Evolutionary conservation across 176 grass and related monocot genomes (phyloP).

Genomic region (Metroxylon sagu): DNA sequence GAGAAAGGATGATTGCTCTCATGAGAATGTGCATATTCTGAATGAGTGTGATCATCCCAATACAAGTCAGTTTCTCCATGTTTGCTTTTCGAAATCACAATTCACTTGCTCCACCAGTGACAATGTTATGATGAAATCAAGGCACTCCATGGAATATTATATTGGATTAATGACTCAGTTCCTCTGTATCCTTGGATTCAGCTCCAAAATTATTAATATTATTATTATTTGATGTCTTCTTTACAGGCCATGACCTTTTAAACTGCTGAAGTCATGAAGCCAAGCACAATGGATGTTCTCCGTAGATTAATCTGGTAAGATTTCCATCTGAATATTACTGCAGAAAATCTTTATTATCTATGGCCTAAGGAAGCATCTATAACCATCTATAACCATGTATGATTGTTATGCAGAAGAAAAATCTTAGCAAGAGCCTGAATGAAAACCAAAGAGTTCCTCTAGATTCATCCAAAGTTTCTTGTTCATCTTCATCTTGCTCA

Average conservation of each 20-base stretch:
- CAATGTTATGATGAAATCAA: background rate
- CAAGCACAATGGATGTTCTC: slow-evolving; percentile 34
- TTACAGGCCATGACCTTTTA: slow-evolving; percentile 32
- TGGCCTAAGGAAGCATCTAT: background rate
- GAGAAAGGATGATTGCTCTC: too few species aligned
- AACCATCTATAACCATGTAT: slow-evolving; percentile 1
- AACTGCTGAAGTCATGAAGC: slow-evolving; percentile 31
- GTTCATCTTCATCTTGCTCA: slow-evolving; percentile 72
- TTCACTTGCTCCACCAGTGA: background rate
- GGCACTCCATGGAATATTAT: background rate
- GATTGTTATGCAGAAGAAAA: slow-evolving; percentile 62
- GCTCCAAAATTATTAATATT: background rate
- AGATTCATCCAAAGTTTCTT: slow-evolving; percentile 87
- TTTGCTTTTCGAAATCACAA: too few species aligned
- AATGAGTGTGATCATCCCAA: too few species aligned
- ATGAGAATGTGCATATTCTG: too few species aligned
- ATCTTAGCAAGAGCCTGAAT: slow-evolving; percentile 66
- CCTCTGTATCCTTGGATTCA: background rate
- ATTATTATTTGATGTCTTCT: background rate
- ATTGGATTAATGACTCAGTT: background rate
- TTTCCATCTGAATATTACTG: background rate
- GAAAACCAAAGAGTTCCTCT: slow-evolving; percentile 76
- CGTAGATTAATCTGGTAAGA: slow-evolving; percentile 65
- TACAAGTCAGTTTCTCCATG: too few species aligned
- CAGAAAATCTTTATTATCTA: background rate